Evolutionary conservation across 306 rosid species (phyloP), one percentile per base, ranked within the genome.

Genomic region (Betula pendula): DNA sequence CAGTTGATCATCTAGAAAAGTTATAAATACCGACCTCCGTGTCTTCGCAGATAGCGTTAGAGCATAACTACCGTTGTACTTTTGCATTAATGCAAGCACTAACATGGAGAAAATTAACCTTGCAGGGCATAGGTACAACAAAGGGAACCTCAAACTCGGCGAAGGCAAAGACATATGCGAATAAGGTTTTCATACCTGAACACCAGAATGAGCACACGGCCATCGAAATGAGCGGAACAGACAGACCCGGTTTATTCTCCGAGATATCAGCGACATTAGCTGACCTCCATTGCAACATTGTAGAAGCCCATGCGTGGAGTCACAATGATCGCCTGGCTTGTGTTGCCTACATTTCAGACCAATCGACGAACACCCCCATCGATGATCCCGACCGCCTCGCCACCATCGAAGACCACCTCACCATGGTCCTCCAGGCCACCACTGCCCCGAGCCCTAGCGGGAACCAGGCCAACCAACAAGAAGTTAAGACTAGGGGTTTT

Each of bases 231-330:
- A 86, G 71, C n/a, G 90, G 85, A 1, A 75, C 85, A 2, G 94
- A 88, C 68, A 80, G 83, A 4, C 96, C 92, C 0, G 94, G 94
- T 47, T 75, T 91, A 2, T 83, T 91, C 10, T 91, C 94, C 0
- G 97, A 91, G 85, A 88, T 89, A 67, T 85, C 91, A 0, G 92
- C 92, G 0, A 87, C 94, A 62, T 29, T 91, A 1, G 85, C 83
- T 1, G 91, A 86, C 68, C 94, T 91, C 50, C 91, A 79, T 16
- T 91, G 94, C 77, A 89, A 89, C 82, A 47, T 89, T 1, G 88
- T 86, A 0, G 88, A 91, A 60, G 97, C 87, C 22, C 94, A 91
- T 55, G 84, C 89, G 4, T 91, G 97, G 97, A 91, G 87, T 48
- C 97, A 91, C 74, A 91, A 91, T 11, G 87, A 84, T 5, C 66